Conservation (phyloP, 495 filamentous ascomycete genomes). For the Daldinia caldariorum region DNA sequence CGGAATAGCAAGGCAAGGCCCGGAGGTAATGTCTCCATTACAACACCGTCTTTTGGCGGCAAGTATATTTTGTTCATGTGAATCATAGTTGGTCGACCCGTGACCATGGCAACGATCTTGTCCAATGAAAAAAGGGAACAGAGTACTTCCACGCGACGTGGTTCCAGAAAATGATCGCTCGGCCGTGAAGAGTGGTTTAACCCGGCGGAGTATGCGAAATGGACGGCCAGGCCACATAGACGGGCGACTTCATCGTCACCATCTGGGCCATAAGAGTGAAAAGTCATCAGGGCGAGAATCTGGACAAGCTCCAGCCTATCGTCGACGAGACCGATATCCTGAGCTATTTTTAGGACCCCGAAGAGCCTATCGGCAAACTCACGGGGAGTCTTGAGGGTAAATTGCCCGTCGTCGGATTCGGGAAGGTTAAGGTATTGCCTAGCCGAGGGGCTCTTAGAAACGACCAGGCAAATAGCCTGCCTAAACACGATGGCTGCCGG, state of each 20-base stretch:
- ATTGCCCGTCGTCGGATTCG: conserved; percentile 8
- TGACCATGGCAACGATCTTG: conserved; percentile 65
- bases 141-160: conserved; percentile 52
- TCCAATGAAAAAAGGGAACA: conserved; percentile 71
- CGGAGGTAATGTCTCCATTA: conserved; percentile 21
- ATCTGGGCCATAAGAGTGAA: conserved; percentile 43
- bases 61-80: conserved; percentile 63
- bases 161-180: conserved; percentile 27
- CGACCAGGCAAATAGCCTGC: conserved; percentile 53
- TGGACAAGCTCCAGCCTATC: conserved; percentile 46
- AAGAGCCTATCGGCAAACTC: conserved; percentile 46
- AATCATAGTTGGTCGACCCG: conserved; percentile 65
- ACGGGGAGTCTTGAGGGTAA: conserved; percentile 17
- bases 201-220: conserved; percentile 66
- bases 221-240: conserved; percentile 40
- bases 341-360: conserved; percentile 43
- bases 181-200: conserved; percentile 58
- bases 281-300: conserved; percentile 46
- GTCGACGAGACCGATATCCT: conserved; percentile 47
- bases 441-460: conserved; percentile 51
- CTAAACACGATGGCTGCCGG: conserved; percentile 39
- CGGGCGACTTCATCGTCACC: conserved; percentile 42
- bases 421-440: conserved; percentile 46
- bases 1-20: conserved; percentile 41
- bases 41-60: conserved; percentile 57